A percentile compares a stretch with the other conserved stretches of the same genome.
phyloP scores from a whole-genome alignment of 352 stramenopile genomes.

The Phytophthora sojae region DNA sequence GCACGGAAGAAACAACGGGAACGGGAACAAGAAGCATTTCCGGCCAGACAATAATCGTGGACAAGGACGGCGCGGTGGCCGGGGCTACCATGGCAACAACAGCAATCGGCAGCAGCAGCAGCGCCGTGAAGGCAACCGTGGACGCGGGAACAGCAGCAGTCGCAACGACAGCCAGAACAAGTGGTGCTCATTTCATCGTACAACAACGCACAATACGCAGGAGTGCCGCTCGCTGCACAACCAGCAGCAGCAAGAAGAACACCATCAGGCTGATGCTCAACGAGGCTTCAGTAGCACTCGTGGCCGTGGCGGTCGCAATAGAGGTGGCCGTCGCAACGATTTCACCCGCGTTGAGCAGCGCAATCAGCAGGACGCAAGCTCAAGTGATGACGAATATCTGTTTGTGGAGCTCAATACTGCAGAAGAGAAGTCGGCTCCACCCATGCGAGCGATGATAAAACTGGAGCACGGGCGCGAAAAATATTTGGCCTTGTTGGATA shows the following conservation, averaged over 20 bases:
- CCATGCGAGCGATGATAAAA: slow-evolving; percentile 7
- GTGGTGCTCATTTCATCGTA: not conserved
- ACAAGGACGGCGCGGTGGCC: too few relatives aligned
- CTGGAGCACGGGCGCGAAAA: slow-evolving; percentile 1
- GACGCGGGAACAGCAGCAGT: not conserved
- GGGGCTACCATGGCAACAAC: not conserved
- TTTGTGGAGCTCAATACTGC: not conserved
- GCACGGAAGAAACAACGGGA: too few relatives aligned
- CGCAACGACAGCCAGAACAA: not conserved
- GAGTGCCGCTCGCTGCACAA: not conserved
- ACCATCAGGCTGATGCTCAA: not conserved
- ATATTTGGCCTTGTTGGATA: slow-evolving; percentile 1
- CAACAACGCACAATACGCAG: not conserved
- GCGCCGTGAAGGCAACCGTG: not conserved
- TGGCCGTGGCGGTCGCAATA: not conserved
- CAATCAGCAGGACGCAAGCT: not conserved
- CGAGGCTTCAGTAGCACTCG: not conserved
- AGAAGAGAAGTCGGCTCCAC: not conserved
- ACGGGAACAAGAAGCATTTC: not conserved
- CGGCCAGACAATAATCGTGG: not conserved
- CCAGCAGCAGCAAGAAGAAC: not conserved
- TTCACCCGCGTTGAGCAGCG: not conserved
- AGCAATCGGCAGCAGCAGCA: not conserved
- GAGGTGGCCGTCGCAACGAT: not conserved
- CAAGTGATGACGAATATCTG: not conserved